These are phyloP conservation scores for Fragaria ananassa DNA, from an alignment of 306 rosid genomes.

Conservation along the genomic window DNA sequence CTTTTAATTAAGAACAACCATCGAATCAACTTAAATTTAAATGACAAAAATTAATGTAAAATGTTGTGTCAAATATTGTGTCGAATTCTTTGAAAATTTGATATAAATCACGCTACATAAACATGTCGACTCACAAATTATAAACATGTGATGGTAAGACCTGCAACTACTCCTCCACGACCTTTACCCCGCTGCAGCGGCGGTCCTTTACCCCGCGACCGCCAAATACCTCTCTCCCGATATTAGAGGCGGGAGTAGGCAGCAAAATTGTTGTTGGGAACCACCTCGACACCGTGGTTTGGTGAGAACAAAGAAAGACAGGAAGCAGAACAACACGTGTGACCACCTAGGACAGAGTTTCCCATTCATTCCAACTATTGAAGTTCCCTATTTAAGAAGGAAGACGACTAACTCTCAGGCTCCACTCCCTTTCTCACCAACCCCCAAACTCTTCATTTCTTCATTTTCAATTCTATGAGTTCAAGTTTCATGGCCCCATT, in stretches of 20 bases:
- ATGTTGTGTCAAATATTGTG: too few relatives aligned
- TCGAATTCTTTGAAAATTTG: too few relatives aligned
- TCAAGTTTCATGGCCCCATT: not conserved
- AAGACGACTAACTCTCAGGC: not conserved
- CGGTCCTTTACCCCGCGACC: not conserved
- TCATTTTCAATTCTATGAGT: constrained; percentile 4
- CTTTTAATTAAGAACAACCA: too few relatives aligned
- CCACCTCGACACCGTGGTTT: not conserved
- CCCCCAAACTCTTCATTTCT: not conserved
- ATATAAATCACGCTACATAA: too few relatives aligned
- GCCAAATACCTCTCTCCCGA: not conserved
- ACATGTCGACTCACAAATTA: too few relatives aligned
- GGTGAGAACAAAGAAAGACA: not conserved
- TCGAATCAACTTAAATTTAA: too few relatives aligned
- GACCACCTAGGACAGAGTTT: not conserved
- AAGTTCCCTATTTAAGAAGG: not conserved
- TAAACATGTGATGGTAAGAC: too few relatives aligned
- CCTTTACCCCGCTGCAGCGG: too few relatives aligned
- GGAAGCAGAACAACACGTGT: not conserved
- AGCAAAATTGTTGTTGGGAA: not conserved
- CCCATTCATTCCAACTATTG: not conserved
- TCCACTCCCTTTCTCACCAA: constrained; percentile 12
- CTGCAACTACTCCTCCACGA: too few relatives aligned
- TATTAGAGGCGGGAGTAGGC: not conserved
- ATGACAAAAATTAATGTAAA: too few relatives aligned